Conservation (phyloP, 2,329 filamentous ascomycete species). For the Teratosphaeria gauchensis region DNA sequence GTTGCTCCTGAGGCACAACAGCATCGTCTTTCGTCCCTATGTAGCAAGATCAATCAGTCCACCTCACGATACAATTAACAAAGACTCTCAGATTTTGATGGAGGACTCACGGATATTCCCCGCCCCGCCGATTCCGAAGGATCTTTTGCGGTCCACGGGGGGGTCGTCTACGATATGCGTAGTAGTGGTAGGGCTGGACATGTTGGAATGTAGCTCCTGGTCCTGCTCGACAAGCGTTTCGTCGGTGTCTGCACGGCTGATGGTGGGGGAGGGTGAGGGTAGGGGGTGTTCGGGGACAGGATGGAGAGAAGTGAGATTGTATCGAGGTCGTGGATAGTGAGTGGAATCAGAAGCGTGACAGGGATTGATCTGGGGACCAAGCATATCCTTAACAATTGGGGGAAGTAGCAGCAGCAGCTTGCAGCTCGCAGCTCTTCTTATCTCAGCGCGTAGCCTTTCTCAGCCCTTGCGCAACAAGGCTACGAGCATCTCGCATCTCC, state of each 20-base stretch:
- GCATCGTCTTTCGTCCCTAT: not conserved
- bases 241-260: not conserved
- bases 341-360: not conserved
- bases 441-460: not conserved
- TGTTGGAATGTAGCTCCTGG: not conserved
- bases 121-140: constrained; percentile 11
- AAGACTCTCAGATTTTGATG: not conserved
- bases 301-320: too few species aligned
- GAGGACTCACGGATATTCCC: constrained; percentile 9
- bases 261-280: not conserved
- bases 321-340: not conserved
- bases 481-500: not conserved
- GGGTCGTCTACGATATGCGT: not conserved
- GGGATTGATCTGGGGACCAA: not conserved
- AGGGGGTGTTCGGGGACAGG: too few species aligned
- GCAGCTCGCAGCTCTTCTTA: not conserved
- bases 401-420: too few species aligned
- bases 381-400: not conserved
- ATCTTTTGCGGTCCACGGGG: constrained; percentile 4
- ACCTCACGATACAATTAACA: not conserved
- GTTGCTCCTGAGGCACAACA: not conserved
- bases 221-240: not conserved
- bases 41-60: not conserved
- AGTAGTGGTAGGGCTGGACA: not conserved
- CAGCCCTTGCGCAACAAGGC: not conserved